phyloP scores from a whole-genome alignment of 2,329 filamentous ascomycete species.

The Pseudocercospora macadamiae region DNA sequence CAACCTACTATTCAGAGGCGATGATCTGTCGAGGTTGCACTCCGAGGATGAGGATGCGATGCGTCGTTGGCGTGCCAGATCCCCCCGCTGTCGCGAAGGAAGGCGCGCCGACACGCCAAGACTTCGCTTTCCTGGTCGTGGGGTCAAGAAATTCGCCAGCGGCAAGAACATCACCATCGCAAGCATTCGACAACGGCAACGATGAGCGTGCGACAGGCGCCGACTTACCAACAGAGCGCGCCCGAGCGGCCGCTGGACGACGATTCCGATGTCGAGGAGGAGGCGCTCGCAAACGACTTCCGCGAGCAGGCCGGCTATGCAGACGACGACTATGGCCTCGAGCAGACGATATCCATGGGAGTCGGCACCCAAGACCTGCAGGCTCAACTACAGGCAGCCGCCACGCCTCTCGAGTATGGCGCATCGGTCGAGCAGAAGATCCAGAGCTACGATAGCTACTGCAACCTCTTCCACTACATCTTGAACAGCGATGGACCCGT shows the following conservation, averaged over 20 bases:
- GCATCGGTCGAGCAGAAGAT: conserved; percentile 96
- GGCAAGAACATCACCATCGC: not conserved
- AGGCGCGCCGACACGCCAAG: not conserved
- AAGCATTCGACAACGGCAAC: conserved; percentile 18
- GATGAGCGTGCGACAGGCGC: conserved; percentile 45
- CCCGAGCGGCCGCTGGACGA: conserved; percentile 38
- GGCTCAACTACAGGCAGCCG: conserved; percentile 85
- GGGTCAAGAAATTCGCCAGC: not conserved
- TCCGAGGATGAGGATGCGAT: no score
- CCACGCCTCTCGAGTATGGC: conserved; percentile 93
- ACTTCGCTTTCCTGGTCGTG: conserved; percentile 1
- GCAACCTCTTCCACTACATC: conserved; percentile 98
- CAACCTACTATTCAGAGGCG: no score
- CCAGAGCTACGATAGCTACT: conserved; percentile 98
- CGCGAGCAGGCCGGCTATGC: conserved; percentile 94
- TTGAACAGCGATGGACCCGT: conserved; percentile 99
- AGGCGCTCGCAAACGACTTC: conserved; percentile 93
- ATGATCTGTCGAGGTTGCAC: no score
- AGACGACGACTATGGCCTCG: conserved; percentile 68
- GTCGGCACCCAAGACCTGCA: conserved; percentile 88
- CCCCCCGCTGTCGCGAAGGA: not conserved
- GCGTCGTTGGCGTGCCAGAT: not conserved
- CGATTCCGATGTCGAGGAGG: conserved; percentile 93
- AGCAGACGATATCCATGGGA: conserved; percentile 64
- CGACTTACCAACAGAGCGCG: conserved; percentile 45